Percentiles rank a stretch among this genome's conserved stretches.
phyloP scores from a whole-genome alignment of 2,329 filamentous ascomycete species.

The Talaromyces sp. region DNA sequence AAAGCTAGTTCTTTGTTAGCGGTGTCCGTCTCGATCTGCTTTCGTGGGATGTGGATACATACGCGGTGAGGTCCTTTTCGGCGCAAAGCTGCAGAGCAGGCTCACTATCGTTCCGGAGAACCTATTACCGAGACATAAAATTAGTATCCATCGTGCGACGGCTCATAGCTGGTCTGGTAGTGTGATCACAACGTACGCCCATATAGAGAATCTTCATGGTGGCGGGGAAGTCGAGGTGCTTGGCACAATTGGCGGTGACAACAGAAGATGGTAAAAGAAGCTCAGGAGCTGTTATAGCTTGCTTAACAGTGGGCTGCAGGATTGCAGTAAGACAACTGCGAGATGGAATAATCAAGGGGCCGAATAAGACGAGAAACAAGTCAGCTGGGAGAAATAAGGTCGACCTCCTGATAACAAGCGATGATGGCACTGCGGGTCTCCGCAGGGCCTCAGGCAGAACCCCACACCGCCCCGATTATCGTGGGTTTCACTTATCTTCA shows the following conservation, averaged over 20 bases:
- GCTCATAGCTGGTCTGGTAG: background rate
- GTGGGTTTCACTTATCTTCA: background rate
- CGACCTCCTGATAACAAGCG: conserved; percentile 7
- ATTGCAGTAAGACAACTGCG: background rate
- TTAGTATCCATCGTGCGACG: background rate
- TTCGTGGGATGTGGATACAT: conserved; percentile 7
- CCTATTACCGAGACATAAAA: conserved; percentile 51
- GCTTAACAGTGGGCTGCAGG: background rate
- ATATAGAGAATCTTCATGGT: conserved; percentile 88
- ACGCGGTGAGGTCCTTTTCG: conserved; percentile 72
- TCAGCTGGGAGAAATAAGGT: background rate
- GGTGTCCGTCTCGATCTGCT: background rate
- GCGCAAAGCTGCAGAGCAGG: conserved; percentile 75
- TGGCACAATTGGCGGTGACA: background rate
- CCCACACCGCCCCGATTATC: conserved; percentile 4
- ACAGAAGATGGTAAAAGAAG: conserved; percentile 3
- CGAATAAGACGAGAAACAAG: background rate
- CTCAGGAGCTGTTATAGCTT: background rate
- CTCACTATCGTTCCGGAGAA: conserved; percentile 77
- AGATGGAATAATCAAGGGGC: background rate
- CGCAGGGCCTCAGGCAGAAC: conserved; percentile 6
- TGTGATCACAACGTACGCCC: conserved; percentile 63
- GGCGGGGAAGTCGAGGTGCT: conserved; percentile 28
- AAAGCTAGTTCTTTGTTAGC: conserved; percentile 50
- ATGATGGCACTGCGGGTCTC: conserved; percentile 8